Base-by-base conservation (phyloP, 495 filamentous ascomycete species). In the Aspergillus bertholletiae region DNA sequence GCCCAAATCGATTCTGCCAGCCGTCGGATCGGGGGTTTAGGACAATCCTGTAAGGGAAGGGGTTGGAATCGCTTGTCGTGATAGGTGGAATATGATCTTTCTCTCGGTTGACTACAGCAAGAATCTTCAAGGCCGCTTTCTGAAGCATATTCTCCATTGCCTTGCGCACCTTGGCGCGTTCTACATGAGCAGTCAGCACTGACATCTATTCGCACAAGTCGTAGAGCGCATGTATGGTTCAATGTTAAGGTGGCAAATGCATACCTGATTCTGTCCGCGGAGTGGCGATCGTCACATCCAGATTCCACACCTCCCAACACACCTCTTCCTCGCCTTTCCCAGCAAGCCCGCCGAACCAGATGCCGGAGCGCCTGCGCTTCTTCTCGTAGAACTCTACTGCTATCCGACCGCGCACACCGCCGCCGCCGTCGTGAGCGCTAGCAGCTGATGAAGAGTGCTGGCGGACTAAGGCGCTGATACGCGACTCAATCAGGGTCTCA, bases 71-170 rank as follows among this genome's bases (percentile, higher is more conserved):
- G 61, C 84, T 92, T 7, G 89, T 93, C 22, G 91, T 97, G 54
- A 98, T 97, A 45, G 94, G 95, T 26, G 94, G 94, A 62, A 98
- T 96, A 72, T 98, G 94, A 64, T 96, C 90, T 68, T 95, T 96
- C 61, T 96, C 88, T 12, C 79, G 71, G 69, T 96, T 96, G 56
- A 89, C 94, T 27, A 85, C 85, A 44, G 82, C 84, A 20, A 97
- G 79, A 57, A 96, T 91, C 66, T 96, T 96, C 75, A 96, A 80
- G 41, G 90, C 85, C 3, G 91, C 86, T 54, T 89, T 88, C 27
- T 90, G 85, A 30, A 98, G 82, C 58, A 88, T 90, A 35, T 86
- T 87, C 55, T 88, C 89, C 84, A 96, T 96, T 23, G 90, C 90
- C 55, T 82, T 85, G 62, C 92, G 86, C 53, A 94, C 89, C 70